phyloP scores from a whole-genome alignment of 208 protist species.

The Vickermania spadyakhi region DNA sequence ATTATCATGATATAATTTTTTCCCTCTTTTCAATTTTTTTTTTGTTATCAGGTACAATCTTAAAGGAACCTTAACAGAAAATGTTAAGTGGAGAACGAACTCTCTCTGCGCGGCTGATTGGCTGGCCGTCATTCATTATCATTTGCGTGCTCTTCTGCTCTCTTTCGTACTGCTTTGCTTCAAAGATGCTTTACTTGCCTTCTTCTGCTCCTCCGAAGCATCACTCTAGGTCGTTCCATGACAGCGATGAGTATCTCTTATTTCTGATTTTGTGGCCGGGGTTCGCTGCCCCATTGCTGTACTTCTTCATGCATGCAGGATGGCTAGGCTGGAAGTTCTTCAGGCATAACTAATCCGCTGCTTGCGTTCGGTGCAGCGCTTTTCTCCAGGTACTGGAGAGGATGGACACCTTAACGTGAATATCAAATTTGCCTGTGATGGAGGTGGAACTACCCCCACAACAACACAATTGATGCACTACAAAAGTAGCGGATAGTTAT shows the following conservation, averaged over 20 bases:
- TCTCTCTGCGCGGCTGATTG: constrained; percentile 10
- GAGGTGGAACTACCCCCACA: too few species aligned
- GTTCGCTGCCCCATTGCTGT: constrained; percentile 2
- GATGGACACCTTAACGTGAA: too few species aligned
- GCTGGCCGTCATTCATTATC: constrained; percentile 25
- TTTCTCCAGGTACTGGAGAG: too few species aligned
- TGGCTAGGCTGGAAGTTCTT: constrained; percentile 74
- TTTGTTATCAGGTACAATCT: too few species aligned
- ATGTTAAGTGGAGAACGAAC: too few species aligned
- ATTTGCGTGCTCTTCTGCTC: constrained; percentile 2
- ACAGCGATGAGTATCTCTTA: neutral
- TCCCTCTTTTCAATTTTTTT: too few species aligned
- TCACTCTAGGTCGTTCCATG: neutral
- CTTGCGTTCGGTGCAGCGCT: too few species aligned
- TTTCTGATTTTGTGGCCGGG: neutral
- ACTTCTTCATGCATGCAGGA: constrained; percentile 7
- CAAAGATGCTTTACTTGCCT: neutral
- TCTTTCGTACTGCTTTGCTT: constrained; percentile 8
- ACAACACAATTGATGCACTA: too few species aligned
- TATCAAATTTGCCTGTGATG: too few species aligned
- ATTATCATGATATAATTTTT: too few species aligned
- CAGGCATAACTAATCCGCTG: constrained; percentile 58
- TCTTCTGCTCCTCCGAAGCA: neutral
- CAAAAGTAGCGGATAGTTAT: too few species aligned
- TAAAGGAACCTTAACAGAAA: too few species aligned